These are phyloP conservation scores for Penicillium daleae DNA, from an alignment of 495 filamentous ascomycete species.

Conservation along the genomic window DNA sequence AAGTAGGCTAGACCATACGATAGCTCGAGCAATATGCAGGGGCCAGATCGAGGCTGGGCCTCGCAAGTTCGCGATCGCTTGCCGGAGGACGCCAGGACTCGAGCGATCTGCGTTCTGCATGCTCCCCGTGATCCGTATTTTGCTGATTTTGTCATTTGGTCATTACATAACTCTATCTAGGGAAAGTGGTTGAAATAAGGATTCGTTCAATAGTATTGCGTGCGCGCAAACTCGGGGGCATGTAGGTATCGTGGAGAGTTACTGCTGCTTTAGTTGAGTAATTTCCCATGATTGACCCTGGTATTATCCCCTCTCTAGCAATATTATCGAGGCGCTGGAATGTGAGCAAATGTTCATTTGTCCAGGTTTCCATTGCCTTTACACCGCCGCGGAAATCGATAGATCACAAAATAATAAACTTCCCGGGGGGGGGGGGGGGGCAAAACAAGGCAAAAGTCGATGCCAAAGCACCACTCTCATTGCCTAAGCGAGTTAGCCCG, in stretches of 20 bases:
- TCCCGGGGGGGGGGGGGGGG: not conserved
- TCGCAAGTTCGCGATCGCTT: constrained; percentile 17
- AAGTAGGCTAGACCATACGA: constrained; percentile 3
- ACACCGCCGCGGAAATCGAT: constrained; percentile 9
- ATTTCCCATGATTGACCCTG: not conserved
- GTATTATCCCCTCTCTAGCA: not conserved
- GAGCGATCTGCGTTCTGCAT: constrained; percentile 22
- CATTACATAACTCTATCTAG: not conserved
- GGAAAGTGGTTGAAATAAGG: not conserved
- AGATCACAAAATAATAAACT: constrained; percentile 12
- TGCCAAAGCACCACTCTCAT: not conserved
- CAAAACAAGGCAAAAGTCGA: not conserved
- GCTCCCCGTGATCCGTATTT: not conserved
- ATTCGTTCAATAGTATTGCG: not conserved
- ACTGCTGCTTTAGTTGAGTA: not conserved
- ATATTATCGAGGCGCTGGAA: constrained; percentile 4
- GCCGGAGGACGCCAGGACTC: constrained; percentile 13
- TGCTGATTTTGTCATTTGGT: not conserved
- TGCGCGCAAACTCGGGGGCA: not conserved
- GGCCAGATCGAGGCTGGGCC: constrained; percentile 12
- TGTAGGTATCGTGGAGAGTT: not conserved
- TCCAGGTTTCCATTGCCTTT: not conserved
- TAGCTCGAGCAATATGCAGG: constrained; percentile 4
- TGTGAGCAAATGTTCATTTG: not conserved
- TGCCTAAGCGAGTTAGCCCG: not conserved